Evolutionary conservation across 2,329 filamentous ascomycete genomes (phyloP).

Genomic region (Aspergillus luchuensis): DNA sequence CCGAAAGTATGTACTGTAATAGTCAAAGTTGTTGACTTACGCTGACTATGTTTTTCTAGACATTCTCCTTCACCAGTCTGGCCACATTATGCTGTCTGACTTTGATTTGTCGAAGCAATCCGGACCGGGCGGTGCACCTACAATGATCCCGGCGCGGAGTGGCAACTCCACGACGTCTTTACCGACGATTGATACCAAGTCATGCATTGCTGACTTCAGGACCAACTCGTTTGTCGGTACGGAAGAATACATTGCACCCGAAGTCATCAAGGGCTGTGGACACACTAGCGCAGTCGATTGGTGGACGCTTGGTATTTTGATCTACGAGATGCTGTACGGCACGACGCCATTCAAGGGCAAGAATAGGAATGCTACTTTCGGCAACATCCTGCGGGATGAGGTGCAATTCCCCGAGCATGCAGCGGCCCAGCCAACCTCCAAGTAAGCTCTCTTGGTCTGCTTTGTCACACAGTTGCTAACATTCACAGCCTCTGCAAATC

Average conservation of each 20-base stretch:
- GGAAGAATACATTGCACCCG: slow-evolving; percentile 97
- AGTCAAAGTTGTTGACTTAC: background rate
- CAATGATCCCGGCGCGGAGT: slow-evolving; percentile 93
- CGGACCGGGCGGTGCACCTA: slow-evolving; percentile 90
- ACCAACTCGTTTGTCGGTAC: slow-evolving; percentile 99
- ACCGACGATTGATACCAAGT: slow-evolving; percentile 97
- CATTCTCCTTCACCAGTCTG: slow-evolving; percentile 96
- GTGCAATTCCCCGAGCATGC: slow-evolving; percentile 92
- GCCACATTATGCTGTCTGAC: slow-evolving; percentile 99
- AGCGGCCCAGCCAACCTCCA: slow-evolving; percentile 81
- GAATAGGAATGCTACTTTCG: slow-evolving; percentile 97
- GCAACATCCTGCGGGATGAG: slow-evolving; percentile 93
- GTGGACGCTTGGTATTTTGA: slow-evolving; percentile 97
- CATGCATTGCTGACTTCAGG: slow-evolving; percentile 95
- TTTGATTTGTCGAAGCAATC: slow-evolving; percentile 99
- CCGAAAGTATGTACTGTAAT: slow-evolving; percentile 71
- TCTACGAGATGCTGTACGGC: slow-evolving; percentile 98
- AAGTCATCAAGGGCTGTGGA: slow-evolving; percentile 97
- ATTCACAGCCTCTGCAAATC: slow-evolving; percentile 85
- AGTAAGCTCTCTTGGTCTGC: slow-evolving; percentile 62
- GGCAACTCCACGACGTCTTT: slow-evolving; percentile 83
- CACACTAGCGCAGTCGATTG: slow-evolving; percentile 98
- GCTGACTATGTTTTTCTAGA: slow-evolving; percentile 61
- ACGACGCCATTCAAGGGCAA: slow-evolving; percentile 99
- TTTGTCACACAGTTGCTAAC: slow-evolving; percentile 5